phyloP scores from a whole-genome alignment of 2,329 filamentous ascomycete genomes.

The Aureobasidium sp. region DNA sequence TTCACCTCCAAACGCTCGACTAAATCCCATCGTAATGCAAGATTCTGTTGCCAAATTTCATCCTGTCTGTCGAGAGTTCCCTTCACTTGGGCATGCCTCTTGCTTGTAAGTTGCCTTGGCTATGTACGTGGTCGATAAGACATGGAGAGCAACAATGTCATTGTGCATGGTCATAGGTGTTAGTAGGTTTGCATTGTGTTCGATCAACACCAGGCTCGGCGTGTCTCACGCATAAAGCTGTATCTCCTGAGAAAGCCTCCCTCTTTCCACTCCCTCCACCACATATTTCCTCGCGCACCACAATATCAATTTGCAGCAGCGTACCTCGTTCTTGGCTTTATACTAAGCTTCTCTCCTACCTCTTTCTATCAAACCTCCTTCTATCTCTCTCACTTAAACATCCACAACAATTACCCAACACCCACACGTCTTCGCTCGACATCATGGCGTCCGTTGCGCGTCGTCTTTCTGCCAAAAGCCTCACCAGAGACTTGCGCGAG shows the following conservation, averaged over 20 bases:
- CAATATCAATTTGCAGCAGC: background rate
- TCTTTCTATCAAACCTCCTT: background rate
- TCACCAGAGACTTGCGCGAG: background rate
- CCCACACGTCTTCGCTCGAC: background rate
- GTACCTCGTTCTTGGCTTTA: background rate
- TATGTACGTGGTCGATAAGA: background rate
- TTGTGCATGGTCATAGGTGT: background rate
- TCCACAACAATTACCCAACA: background rate
- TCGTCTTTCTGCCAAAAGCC: background rate
- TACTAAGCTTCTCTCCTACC: background rate
- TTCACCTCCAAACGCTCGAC: background rate
- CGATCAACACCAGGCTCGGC: background rate
- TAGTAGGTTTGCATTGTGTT: background rate
- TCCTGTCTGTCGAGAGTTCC: background rate
- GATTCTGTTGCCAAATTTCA: background rate
- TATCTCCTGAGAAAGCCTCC: background rate
- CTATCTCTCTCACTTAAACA: background rate
- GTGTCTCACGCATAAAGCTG: background rate
- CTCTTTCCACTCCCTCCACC: background rate
- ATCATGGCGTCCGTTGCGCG: background rate
- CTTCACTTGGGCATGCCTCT: background rate
- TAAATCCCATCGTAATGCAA: background rate
- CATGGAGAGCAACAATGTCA: background rate
- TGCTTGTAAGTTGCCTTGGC: background rate
- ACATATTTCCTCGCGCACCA: background rate